These are phyloP conservation scores for Mrakia blollopis DNA, from an alignment of 768 basidiomycete species.

Conservation along the genomic window DNA sequence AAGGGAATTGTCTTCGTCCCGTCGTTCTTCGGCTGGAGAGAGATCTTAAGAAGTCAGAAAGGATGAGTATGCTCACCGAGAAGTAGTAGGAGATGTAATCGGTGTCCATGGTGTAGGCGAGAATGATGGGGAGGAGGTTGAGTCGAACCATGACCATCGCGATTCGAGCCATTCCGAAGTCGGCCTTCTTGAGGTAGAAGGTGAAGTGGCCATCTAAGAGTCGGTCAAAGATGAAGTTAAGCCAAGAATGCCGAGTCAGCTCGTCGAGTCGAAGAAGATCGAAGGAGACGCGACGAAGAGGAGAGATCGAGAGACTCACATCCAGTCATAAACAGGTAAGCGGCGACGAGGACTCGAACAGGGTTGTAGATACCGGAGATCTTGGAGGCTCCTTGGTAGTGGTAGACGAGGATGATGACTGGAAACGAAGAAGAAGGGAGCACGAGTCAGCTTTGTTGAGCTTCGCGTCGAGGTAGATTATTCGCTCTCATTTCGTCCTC, in stretches of 20 bases:
- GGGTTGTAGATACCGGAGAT: conserved; percentile 90
- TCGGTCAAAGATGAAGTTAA: neutral
- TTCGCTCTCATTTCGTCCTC: too few relatives aligned
- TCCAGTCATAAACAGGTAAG: conserved; percentile 89
- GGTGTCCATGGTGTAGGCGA: conserved; percentile 88
- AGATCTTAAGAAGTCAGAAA: neutral
- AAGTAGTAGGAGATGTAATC: conserved; percentile 69
- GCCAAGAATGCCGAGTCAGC: conserved; percentile 1
- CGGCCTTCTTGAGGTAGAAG: conserved; percentile 83
- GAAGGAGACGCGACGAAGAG: neutral
- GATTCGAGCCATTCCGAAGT: conserved; percentile 73
- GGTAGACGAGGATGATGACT: conserved; percentile 90
- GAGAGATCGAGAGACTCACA: conserved; percentile 53
- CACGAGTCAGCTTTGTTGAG: neutral
- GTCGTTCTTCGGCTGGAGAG: neutral
- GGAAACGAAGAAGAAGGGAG: neutral
- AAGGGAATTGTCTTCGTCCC: too few relatives aligned
- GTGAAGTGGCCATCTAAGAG: conserved; percentile 57
- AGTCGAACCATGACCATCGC: conserved; percentile 73
- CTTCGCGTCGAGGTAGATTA: conserved; percentile 29
- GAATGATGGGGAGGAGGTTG: conserved; percentile 72
- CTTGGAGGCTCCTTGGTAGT: conserved; percentile 83
- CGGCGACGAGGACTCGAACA: conserved; percentile 77
- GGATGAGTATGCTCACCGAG: conserved; percentile 7
- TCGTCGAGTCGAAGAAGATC: conserved; percentile 10